A percentile compares a stretch with the other conserved stretches of the same genome.
Evolutionary conservation across 2,329 filamentous ascomycete genomes (phyloP).

Genomic region (Diaporthe citriasiana): DNA sequence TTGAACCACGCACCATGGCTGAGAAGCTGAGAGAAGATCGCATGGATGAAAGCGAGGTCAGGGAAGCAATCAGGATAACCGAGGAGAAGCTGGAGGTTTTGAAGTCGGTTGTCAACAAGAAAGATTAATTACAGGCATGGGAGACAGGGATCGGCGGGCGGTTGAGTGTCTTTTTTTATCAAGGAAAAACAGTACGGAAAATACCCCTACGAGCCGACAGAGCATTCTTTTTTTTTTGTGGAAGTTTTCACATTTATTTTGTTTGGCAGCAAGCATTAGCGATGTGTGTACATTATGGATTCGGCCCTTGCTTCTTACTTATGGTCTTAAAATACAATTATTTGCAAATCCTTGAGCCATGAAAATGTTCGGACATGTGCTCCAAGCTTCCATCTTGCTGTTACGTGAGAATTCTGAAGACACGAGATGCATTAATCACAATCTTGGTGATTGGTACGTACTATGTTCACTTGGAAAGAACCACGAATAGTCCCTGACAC

Average conservation of each 20-base stretch:
- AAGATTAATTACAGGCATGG: conserved; percentile 52
- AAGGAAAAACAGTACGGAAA: conserved; percentile 34
- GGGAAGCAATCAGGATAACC: conserved; percentile 86
- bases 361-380: background rate
- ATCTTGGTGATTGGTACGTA: background rate
- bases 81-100: conserved; percentile 86
- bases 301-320: conserved; percentile 7
- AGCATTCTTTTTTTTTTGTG: conserved; percentile 27
- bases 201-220: conserved; percentile 30
- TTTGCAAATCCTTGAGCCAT: background rate
- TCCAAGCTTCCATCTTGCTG: background rate
- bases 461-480: background rate
- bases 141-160: background rate
- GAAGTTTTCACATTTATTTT: conserved; percentile 17
- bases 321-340: conserved; percentile 19
- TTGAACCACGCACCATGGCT: conserved; percentile 70
- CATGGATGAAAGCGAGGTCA: conserved; percentile 81
- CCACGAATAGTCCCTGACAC: background rate
- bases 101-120: conserved; percentile 78
- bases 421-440: background rate
- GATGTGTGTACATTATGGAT: conserved; percentile 32
- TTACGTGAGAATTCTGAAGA: background rate
- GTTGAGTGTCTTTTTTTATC: conserved; percentile 11
- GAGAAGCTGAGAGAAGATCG: conserved; percentile 70
- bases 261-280: conserved; percentile 39